These are phyloP conservation scores for Coemansia sp. DNA, from an alignment of 192 early-diverging fungal species.

Conservation along the genomic window DNA sequence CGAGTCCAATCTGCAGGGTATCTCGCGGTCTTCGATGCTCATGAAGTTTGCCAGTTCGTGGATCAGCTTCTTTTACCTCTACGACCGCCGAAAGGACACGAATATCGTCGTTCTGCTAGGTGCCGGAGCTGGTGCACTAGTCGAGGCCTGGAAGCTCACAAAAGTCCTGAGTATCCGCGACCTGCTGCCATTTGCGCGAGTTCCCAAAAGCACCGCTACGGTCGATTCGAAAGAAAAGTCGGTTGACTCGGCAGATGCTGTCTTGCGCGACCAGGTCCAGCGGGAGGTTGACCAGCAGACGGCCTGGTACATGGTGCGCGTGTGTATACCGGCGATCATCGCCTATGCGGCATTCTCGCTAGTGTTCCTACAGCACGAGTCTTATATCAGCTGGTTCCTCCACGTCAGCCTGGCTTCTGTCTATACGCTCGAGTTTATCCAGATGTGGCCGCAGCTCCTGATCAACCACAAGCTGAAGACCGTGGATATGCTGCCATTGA, in stretches of 20 bases:
- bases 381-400: constrained; percentile 55
- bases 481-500: constrained; percentile 59
- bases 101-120: constrained; percentile 54
- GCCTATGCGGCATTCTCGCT: constrained; percentile 56
- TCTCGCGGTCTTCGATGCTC: constrained; percentile 54
- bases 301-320: constrained; percentile 49
- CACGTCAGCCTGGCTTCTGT: constrained; percentile 54
- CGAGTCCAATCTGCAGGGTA: constrained; percentile 46
- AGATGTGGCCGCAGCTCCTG: constrained; percentile 60
- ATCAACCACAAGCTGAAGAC: constrained; percentile 60
- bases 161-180: constrained; percentile 37
- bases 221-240: neutral
- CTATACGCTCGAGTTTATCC: constrained; percentile 59
- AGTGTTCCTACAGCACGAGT: constrained; percentile 50
- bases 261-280: constrained; percentile 27
- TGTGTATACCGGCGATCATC: constrained; percentile 49
- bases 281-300: constrained; percentile 54
- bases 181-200: constrained; percentile 5
- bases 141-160: constrained; percentile 56
- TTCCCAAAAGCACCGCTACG: neutral
- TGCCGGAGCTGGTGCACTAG: constrained; percentile 42
- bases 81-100: constrained; percentile 53
- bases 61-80: constrained; percentile 55
- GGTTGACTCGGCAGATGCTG: neutral
- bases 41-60: constrained; percentile 53